A percentile compares a stretch with the other conserved stretches of the same genome.
These are phyloP conservation scores for Podila minutissima DNA, from an alignment of 192 early-diverging fungal genomes.

Conservation along the genomic window DNA sequence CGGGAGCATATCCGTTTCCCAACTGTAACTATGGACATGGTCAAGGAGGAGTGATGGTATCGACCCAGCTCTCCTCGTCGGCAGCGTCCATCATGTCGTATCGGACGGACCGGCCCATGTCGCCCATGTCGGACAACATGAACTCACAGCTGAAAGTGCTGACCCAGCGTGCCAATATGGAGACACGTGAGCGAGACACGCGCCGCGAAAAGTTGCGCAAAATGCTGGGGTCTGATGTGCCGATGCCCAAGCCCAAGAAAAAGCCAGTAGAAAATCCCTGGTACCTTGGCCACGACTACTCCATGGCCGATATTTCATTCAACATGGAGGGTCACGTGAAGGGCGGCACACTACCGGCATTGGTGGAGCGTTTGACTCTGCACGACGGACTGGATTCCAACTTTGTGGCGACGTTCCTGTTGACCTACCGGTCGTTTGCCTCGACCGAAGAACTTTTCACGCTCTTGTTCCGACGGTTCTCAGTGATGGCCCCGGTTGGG, in stretches of 20 bases:
- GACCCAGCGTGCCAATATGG: not conserved
- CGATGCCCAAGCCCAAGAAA: constrained; percentile 26
- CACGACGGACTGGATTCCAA: constrained; percentile 88
- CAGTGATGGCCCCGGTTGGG: constrained; percentile 74
- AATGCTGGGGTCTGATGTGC: constrained; percentile 67
- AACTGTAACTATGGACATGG: not conserved
- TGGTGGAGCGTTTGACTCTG: constrained; percentile 91
- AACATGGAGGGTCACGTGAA: constrained; percentile 91
- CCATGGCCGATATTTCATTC: constrained; percentile 76
- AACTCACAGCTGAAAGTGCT: no score
- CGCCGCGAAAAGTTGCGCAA: constrained; percentile 55
- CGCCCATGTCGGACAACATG: no score
- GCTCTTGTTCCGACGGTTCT: constrained; percentile 80
- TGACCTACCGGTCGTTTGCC: constrained; percentile 95
- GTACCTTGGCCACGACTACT: constrained; percentile 86
- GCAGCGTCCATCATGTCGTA: no score
- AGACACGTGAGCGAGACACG: not conserved
- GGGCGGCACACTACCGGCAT: constrained; percentile 86
- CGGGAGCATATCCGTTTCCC: constrained; percentile 11
- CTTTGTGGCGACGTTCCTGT: constrained; percentile 89
- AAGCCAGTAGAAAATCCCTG: constrained; percentile 58
- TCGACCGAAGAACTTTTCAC: constrained; percentile 80
- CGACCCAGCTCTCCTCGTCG: not conserved
- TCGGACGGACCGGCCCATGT: no score
- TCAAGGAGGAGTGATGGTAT: not conserved